These are phyloP conservation scores for Gloeostereum incarnatum DNA, from an alignment of 768 basidiomycete species.

Conservation along the genomic window DNA sequence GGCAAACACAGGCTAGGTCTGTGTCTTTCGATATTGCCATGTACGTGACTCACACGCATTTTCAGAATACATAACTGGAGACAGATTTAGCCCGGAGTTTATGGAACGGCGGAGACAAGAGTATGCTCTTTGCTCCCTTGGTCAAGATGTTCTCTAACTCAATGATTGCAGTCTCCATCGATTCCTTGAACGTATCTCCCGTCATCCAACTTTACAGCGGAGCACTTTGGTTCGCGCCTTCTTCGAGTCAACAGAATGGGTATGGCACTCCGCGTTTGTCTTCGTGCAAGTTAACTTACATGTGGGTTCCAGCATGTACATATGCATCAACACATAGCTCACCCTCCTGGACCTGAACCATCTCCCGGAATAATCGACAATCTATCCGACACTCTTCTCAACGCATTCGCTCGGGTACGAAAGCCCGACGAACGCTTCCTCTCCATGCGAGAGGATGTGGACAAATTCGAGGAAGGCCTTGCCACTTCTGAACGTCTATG, in stretches of 20 bases:
- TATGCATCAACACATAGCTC: constrained; percentile 94
- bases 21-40: constrained; percentile 16
- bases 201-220: constrained; percentile 90
- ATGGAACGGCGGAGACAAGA: constrained; percentile 88
- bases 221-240: constrained; percentile 89
- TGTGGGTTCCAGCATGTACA: constrained; percentile 64
- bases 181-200: constrained; percentile 83
- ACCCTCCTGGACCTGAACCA: constrained; percentile 81
- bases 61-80: constrained; percentile 93
- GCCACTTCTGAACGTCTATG: constrained; percentile 73
- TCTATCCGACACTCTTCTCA: constrained; percentile 90
- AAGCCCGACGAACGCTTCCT: constrained; percentile 97
- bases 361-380: constrained; percentile 83
- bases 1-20: constrained; percentile 93
- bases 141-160: background rate
- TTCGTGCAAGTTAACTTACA: constrained; percentile 4
- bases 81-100: constrained; percentile 95
- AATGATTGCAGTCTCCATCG: constrained; percentile 69
- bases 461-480: constrained; percentile 96
- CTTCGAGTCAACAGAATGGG: constrained; percentile 98
- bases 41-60: background rate
- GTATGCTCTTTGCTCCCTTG: constrained; percentile 33
- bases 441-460: constrained; percentile 82
- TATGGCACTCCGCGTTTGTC: constrained; percentile 22
- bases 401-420: constrained; percentile 90